Conservation (phyloP, 2,329 filamentous ascomycete species). For the Trichoderma guizhouense region DNA sequence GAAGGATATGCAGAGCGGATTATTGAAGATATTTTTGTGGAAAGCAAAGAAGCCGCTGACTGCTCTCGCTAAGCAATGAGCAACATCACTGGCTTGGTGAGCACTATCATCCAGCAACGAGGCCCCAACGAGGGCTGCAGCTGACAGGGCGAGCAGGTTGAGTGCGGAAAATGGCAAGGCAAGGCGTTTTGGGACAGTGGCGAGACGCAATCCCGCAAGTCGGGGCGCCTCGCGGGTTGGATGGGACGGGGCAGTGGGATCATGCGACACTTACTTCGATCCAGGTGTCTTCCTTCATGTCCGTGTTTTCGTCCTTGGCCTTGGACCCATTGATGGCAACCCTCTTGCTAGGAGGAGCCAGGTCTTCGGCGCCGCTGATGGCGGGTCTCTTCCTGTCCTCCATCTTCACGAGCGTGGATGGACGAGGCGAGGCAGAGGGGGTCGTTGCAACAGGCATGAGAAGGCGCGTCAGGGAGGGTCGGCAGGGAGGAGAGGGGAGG, state of each 20-base stretch:
- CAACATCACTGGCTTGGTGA: constrained; percentile 38
- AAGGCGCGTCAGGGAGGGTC: constrained; percentile 40
- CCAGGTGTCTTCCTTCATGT: constrained; percentile 59
- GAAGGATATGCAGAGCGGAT: constrained; percentile 17
- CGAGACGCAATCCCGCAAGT: not conserved
- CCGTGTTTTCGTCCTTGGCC: constrained; percentile 52
- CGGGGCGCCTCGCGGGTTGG: constrained; percentile 7
- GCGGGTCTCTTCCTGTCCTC: constrained; percentile 98
- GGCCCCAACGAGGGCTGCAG: constrained; percentile 27
- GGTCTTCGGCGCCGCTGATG: constrained; percentile 72
- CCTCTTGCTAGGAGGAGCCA: constrained; percentile 86
- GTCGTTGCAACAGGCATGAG: constrained; percentile 87
- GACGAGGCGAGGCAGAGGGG: constrained; percentile 65
- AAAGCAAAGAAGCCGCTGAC: constrained; percentile 26
- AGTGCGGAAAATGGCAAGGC: not conserved
- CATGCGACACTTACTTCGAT: constrained; percentile 60
- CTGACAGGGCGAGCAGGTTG: constrained; percentile 17
- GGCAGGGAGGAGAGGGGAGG: constrained; percentile 38
- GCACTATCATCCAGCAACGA: constrained; percentile 34
- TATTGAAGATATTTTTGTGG: not conserved
- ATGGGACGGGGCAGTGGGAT: constrained; percentile 24
- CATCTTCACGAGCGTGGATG: constrained; percentile 89
- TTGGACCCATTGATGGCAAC: constrained; percentile 80
- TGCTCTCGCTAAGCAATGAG: constrained; percentile 32
- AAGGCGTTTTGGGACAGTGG: not conserved